Conservation (phyloP, 371 early-diverging fungal genomes). For the Spraguea lophii region DNA sequence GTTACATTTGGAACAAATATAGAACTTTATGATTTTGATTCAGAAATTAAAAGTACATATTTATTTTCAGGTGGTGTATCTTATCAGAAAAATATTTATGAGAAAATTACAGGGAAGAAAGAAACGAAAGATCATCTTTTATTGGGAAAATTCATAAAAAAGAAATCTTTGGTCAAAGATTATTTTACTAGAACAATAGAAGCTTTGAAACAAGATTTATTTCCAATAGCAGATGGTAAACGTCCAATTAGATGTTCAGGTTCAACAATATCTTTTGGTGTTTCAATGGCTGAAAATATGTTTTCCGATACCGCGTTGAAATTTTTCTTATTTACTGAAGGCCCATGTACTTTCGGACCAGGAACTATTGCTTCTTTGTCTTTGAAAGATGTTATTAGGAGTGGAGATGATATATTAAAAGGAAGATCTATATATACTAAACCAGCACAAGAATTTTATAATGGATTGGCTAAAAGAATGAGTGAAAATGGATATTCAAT, state of each 20-base stretch:
- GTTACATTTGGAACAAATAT: constrained; percentile 96
- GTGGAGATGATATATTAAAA: constrained; percentile 85
- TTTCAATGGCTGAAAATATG: constrained; percentile 62
- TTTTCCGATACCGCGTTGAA: constrained; percentile 64
- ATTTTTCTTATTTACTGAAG: constrained; percentile 83
- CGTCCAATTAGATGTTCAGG: constrained; percentile 89
- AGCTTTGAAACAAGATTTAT: constrained; percentile 85
- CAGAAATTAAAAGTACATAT: constrained; percentile 73
- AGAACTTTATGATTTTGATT: constrained; percentile 47
- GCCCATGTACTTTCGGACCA: constrained; percentile 89
- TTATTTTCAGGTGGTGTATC: constrained; percentile 92
- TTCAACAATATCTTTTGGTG: constrained; percentile 79
- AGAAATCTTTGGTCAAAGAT: constrained; percentile 60
- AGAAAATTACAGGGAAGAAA: constrained; percentile 69
- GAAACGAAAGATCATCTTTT: constrained; percentile 23
- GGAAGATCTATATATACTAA: constrained; percentile 70
- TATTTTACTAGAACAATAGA: constrained; percentile 72
- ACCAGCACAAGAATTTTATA: constrained; percentile 71
- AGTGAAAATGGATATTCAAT: constrained; percentile 59
- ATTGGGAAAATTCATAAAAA: constrained; percentile 49
- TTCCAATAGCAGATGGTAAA: constrained; percentile 76
- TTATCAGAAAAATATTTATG: constrained; percentile 85
- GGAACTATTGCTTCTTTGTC: constrained; percentile 77
- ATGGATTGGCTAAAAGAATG: constrained; percentile 62
- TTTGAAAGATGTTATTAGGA: constrained; percentile 73